Conservation (phyloP, 73 alveolate genomes). For the Paramecium sonneborni region DNA sequence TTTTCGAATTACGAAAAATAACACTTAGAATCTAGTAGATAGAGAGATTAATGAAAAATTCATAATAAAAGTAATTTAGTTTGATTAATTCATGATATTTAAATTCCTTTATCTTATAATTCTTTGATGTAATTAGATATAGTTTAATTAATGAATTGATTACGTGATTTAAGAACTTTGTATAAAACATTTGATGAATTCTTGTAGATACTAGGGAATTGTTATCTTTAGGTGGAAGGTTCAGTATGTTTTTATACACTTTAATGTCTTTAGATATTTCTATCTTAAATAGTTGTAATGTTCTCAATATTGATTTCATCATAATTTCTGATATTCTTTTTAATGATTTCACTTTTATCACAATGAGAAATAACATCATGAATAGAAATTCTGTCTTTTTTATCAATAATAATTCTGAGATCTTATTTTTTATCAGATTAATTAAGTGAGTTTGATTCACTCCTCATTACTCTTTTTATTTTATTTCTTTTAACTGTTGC, state of each 20-base stretch:
- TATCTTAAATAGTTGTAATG: background rate
- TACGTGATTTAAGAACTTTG: background rate
- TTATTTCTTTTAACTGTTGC: background rate
- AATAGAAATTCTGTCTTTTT: background rate
- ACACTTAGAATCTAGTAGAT: too few relatives aligned
- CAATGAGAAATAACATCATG: background rate
- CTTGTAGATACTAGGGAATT: background rate
- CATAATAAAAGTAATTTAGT: background rate
- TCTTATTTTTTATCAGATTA: background rate
- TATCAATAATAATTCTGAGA: background rate
- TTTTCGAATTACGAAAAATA: too few relatives aligned
- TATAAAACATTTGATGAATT: background rate
- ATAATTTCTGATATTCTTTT: background rate
- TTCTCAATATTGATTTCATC: background rate
- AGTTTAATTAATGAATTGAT: background rate
- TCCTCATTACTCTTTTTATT: background rate
- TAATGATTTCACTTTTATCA: constrained; percentile 7
- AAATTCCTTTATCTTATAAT: background rate
- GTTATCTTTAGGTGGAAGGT: background rate
- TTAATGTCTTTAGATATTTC: background rate
- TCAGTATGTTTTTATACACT: background rate
- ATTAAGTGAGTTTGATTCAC: constrained; percentile 21
- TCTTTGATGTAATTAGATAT: background rate
- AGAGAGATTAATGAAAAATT: background rate
- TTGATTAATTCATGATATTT: background rate